Base-by-base conservation (phyloP, 352 stramenopile genomes). In the Globisporangium nodosum region DNA sequence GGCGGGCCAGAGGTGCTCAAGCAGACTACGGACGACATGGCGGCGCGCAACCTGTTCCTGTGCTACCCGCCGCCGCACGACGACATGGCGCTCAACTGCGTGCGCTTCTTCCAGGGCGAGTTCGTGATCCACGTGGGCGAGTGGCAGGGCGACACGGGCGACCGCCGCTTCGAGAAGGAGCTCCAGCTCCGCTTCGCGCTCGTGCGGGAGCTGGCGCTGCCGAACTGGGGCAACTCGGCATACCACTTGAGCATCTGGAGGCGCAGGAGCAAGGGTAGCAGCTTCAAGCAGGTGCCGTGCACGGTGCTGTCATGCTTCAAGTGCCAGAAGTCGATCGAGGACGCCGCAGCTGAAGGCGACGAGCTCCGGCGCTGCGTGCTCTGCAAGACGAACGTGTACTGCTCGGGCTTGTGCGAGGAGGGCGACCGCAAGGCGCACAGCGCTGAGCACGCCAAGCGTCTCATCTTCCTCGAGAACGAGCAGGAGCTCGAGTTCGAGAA, bases 321-420 rank as follows among this genome's bases (percentile, higher is more conserved):
- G 40, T 90, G 80, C 49, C 54, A 69, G 40, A 74, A 76, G 45
- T 72, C 69, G 39, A 46, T 76, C 18, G 59, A 59, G 15, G 72
- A 82, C 9, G 73, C 68, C 1, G 60, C 48, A 0, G 68, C 70
- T 20, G 75, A 87, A 43, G 63, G 58, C n/a, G 64, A 73, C 13
- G 58, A 67, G n/a, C 60, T 93, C 20, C 67, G 67, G 51, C 83
- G 81, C 40, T 93, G 83, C 46, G 66, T 82, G 54, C 54, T 93
- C 16, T 93, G 83, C 63, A 91, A 90, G 60, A 91, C 81, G 9
- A 78, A 87, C 56, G 69, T 85, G n/a, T 93, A 93, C 53, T 93
- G 83, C 68, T 89, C 75, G 27, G 40, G 58, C 8, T 66, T 61
- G 5, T 93, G 83, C 56, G 79, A 67, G 15, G 47, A 69, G 15